A percentile compares a stretch with the other conserved stretches of the same genome.
Conservation (phyloP, 345 rosid species). For the Pugionium dolabratum region DNA sequence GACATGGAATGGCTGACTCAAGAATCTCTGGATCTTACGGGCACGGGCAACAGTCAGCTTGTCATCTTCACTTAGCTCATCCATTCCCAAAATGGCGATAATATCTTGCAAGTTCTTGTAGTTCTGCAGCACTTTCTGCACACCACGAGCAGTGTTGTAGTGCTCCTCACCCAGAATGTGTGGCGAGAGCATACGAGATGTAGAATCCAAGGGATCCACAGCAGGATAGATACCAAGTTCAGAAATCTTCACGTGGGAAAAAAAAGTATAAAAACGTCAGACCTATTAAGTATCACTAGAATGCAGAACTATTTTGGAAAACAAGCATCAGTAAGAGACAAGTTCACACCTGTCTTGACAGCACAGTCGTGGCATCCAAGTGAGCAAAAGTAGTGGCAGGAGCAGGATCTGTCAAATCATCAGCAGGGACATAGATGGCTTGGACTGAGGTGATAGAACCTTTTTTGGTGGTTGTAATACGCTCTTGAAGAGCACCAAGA, state of each 20-base stretch:
- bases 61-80: constrained; percentile 99
- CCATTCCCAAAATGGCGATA: constrained; percentile 98
- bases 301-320: neutral
- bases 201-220: constrained; percentile 95
- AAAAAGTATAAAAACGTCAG: neutral
- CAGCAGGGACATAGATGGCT: constrained; percentile 99
- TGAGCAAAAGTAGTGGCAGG: constrained; percentile 99
- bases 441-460: constrained; percentile 98
- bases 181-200: constrained; percentile 96
- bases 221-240: constrained; percentile 99
- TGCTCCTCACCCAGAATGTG: constrained; percentile 93
- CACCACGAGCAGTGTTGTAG: constrained; percentile 96
- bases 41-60: constrained; percentile 96
- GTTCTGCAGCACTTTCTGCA: constrained; percentile 95
- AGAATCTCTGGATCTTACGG: constrained; percentile 92
- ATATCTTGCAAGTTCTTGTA: constrained; percentile 98
- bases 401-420: constrained; percentile 99
- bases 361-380: constrained; percentile 99
- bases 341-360: constrained; percentile 78
- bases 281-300: neutral
- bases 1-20: constrained; percentile 99
- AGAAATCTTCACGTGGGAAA: constrained; percentile 54
- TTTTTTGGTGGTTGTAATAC: constrained; percentile 98
- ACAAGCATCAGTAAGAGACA: neutral
- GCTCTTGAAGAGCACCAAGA: constrained; percentile 99